Evolutionary conservation across 495 filamentous ascomycete genomes (phyloP).

Genomic region (Xylaria venustula): DNA sequence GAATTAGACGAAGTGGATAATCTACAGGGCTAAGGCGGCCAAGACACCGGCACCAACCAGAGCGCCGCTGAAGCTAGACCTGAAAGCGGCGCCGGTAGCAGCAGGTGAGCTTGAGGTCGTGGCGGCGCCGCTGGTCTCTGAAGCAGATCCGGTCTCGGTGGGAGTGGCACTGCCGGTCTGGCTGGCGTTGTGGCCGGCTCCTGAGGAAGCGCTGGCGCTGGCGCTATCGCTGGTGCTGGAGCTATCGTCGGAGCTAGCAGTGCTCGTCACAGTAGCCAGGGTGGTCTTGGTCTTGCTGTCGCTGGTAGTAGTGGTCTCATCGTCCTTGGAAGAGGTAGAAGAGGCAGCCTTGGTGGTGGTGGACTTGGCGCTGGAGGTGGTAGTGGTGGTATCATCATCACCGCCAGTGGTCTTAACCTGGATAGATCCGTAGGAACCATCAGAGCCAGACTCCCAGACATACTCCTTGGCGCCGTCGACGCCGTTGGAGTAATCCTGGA

Average conservation of each 20-base stretch:
- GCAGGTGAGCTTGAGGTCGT: background rate
- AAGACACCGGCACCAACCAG: constrained; percentile 25
- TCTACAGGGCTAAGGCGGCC: constrained; percentile 26
- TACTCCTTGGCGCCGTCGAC: constrained; percentile 67
- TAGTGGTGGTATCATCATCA: constrained; percentile 53
- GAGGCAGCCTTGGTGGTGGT: constrained; percentile 21
- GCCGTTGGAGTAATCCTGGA: constrained; percentile 88
- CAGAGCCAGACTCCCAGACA: constrained; percentile 64
- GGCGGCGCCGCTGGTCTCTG: constrained; percentile 10
- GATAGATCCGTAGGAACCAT: constrained; percentile 77
- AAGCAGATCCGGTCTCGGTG: background rate
- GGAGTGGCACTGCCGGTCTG: background rate
- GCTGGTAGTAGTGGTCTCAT: constrained; percentile 23
- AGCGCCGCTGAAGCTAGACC: constrained; percentile 25
- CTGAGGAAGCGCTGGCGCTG: constrained; percentile 10
- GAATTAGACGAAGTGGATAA: constrained; percentile 16
- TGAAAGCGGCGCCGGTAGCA: constrained; percentile 18
- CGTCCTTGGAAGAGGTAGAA: constrained; percentile 20
- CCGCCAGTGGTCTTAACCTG: constrained; percentile 66
- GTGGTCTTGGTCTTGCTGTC: constrained; percentile 17
- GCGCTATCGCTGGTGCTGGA: constrained; percentile 14
- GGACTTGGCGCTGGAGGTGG: constrained; percentile 24
- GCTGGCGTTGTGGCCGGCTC: constrained; percentile 12
- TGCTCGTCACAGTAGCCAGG: constrained; percentile 18
- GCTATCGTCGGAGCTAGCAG: constrained; percentile 16